Base-by-base conservation (phyloP, 441 rosid species). In the Mallotus japonicus region DNA sequence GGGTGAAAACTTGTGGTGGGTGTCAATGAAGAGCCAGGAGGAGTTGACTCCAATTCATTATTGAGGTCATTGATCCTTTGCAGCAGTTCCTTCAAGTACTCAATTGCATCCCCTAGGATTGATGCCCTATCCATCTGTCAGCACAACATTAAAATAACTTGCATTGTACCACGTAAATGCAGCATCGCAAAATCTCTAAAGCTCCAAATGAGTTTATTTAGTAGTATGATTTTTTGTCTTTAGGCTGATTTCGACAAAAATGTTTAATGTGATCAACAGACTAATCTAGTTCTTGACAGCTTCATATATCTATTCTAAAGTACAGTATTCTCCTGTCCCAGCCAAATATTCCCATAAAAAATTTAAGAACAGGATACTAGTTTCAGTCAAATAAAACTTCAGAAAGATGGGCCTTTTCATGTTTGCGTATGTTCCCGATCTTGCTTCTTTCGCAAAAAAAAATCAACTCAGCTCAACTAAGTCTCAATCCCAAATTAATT, bases 71-170 rank as follows among this genome's bases (percentile, higher is more conserved):
- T 90, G 86, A 90, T 90, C 82, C 88, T 88, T 78, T 88, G 95
- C 70, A 88, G 87, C 69, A 90, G 95, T 75, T 90, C 95, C 83
- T 90, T 85, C 82, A 90, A 69, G 83, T 90, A 90, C 72, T 88
- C 92, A 63, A 90, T 82, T 53, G 95, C 95, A 77, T 90, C 95
- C 67, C 95, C 92, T 8, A 88, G 88, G 57, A 85, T 90, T 44
- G 95, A 90, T 71, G 92, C 92, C 78, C 95, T 81, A 70, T 90
- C 95, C 95, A 90, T 90, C 95, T 90, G 78, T 75, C 54, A 71
- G 20, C 70, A 72, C 49, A 66, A 75, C 32, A 63, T 53, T 65
- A 65, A 67, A 15, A 50, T 5, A 64, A 44, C 37, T 65, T 19
- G 12, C 65, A 75, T 62, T 42, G 66, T 47, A 53, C 68, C 28